Evolutionary conservation across 202 grass and related monocot species (phyloP).

Genomic region (Zoysia matrella): DNA sequence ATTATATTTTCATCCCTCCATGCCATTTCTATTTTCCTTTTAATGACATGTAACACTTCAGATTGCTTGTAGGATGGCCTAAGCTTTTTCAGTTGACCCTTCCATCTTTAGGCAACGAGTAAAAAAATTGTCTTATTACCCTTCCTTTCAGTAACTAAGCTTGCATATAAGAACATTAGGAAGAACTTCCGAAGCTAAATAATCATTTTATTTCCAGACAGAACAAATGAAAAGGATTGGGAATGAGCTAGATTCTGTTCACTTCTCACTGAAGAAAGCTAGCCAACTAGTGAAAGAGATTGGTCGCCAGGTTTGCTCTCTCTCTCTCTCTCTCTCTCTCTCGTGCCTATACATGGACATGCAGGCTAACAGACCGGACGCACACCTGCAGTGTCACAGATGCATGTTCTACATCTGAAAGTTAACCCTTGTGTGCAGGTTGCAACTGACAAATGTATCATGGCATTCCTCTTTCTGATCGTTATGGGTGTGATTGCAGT

Average conservation of each 20-base stretch:
- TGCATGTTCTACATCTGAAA: neutral
- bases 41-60: neutral
- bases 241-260: constrained; percentile 90
- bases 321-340: neutral
- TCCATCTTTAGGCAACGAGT: too few relatives aligned
- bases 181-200: neutral
- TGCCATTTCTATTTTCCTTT: neutral
- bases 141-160: neutral
- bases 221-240: constrained; percentile 94
- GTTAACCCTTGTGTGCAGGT: constrained; percentile 65
- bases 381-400: neutral
- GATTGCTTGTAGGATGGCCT: neutral
- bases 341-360: neutral
- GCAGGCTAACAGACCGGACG: neutral
- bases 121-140: neutral
- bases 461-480: constrained; percentile 78
- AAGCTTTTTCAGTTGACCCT: neutral
- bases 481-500: constrained; percentile 83
- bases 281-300: constrained; percentile 93
- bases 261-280: constrained; percentile 95
- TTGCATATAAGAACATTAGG: neutral
- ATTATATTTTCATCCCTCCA: neutral
- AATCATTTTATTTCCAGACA: constrained; percentile 59
- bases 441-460: constrained; percentile 97
- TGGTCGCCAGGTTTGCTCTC: constrained; percentile 72